Conservation (phyloP, 192 early-diverging fungal species). For the Dispira parvispora region DNA sequence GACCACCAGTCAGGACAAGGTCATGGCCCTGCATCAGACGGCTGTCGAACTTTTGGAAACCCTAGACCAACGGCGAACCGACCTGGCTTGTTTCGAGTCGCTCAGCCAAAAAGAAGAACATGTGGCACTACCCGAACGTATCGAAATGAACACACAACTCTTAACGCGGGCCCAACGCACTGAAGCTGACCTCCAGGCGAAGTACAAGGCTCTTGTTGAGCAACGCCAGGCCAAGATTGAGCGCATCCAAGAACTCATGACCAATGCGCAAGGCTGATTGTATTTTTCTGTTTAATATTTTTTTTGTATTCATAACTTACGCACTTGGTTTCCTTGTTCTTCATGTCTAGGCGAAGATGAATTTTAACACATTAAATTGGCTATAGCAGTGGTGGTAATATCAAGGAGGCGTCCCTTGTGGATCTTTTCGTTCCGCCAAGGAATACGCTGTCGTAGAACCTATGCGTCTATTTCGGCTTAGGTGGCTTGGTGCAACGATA, state of each 20-base stretch:
- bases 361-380: too few species aligned
- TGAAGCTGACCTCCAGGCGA: conserved; percentile 45
- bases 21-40: conserved; percentile 42
- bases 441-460: too few species aligned
- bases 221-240: conserved; percentile 26
- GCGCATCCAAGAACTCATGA: background rate
- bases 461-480: too few species aligned
- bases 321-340: too few species aligned
- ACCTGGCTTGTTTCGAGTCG: conserved; percentile 38
- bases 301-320: too few species aligned
- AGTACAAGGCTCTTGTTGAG: conserved; percentile 40
- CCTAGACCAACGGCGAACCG: conserved; percentile 34
- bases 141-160: conserved; percentile 30
- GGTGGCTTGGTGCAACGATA: too few species aligned
- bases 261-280: too few species aligned
- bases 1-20: conserved; percentile 70
- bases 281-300: too few species aligned
- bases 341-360: too few species aligned
- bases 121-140: conserved; percentile 35
- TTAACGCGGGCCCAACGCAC: conserved; percentile 21
- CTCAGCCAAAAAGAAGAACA: conserved; percentile 34
- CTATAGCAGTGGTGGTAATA: too few species aligned
- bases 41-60: conserved; percentile 37
- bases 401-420: too few species aligned
- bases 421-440: too few species aligned